Evolutionary conservation across 2,329 filamentous ascomycete species (phyloP), one percentile per base, ranked within the genome.

Genomic region (Rhinocladiella similis): DNA sequence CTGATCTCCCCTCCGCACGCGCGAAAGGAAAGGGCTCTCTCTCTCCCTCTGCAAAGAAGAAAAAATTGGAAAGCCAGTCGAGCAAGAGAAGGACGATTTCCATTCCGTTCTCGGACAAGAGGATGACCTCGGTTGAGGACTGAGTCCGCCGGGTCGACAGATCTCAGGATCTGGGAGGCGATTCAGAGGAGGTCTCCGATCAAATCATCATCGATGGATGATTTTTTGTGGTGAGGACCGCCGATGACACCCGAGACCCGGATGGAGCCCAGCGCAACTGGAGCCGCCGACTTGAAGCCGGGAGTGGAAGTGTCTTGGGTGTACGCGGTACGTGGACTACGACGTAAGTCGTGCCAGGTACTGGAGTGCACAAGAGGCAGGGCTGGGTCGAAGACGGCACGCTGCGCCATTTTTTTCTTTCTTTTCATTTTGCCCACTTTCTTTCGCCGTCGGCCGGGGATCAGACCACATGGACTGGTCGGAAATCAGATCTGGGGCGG

Each of bases 401-500:
- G 29, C n/a, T n/a, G n/a, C 29, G 29, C 29, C 29, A 33, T 33
- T 33, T 33, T 33, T 10, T 33, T 12, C 7, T 7, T 7, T 7
- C 3, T 27, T 27, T 7, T 7, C 25, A 27, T 45, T 50, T 36
- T 47, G 57, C 49, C 38, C 38, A 19, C 16, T n/a, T 14, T 9
- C 16, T 19, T 20, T 20, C 41, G 18, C 41, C 22, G n/a, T 9
- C 41, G 18, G 33, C 53, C 42, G 43, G 48, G n/a, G 52, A 52
- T 55, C 60, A 60, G 59, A 35, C 59, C 60, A 60, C 57, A 41
- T 51, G 51, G 53, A 53, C 10, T 33, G 53, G 59, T 50, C 53
- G 55, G 54, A 47, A 47, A 50, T 53, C 39, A 47, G 38, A 57
- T 59, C 56, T 59, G 56, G 53, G 59, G 59, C 53, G 56, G 53